Conservation (phyloP, 257 asterid genomes). For the Nicotiana noctiflora region DNA sequence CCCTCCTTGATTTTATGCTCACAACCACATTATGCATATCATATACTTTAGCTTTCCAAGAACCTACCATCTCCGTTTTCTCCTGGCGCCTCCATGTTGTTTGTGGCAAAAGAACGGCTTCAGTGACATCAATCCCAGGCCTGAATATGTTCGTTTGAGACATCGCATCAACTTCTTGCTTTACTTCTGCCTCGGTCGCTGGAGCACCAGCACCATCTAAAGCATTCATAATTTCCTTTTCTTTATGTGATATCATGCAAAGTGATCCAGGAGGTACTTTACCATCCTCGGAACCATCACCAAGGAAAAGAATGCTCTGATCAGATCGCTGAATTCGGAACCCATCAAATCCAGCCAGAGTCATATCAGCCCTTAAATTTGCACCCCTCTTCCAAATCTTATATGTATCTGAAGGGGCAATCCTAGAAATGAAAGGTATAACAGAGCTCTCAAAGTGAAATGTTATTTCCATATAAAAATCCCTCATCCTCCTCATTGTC, state of each 20-base stretch:
- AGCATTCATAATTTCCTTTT: constrained; percentile 89
- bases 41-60: constrained; percentile 87
- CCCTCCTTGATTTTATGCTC: constrained; percentile 89
- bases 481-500: constrained; percentile 93
- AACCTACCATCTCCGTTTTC: constrained; percentile 72
- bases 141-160: constrained; percentile 87
- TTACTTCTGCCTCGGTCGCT: constrained; percentile 77
- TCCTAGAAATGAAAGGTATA: constrained; percentile 90
- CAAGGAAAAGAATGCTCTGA: constrained; percentile 89
- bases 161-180: constrained; percentile 84
- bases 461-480: constrained; percentile 95
- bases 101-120: constrained; percentile 89
- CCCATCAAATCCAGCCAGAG: constrained; percentile 95
- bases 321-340: constrained; percentile 86
- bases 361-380: constrained; percentile 93
- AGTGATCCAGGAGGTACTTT: constrained; percentile 77
- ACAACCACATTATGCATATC: constrained; percentile 96
- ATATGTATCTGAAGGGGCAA: constrained; percentile 96
- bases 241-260: constrained; percentile 82
- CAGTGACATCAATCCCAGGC: constrained; percentile 94
- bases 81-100: constrained; percentile 88
- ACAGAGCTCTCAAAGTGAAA: constrained; percentile 97
- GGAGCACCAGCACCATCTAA: constrained; percentile 94
- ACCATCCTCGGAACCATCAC: constrained; percentile 96
- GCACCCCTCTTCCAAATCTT: constrained; percentile 97